These are phyloP conservation scores for Tetrahymena thermophila DNA, from an alignment of 73 alveolate species.

Conservation along the genomic window DNA sequence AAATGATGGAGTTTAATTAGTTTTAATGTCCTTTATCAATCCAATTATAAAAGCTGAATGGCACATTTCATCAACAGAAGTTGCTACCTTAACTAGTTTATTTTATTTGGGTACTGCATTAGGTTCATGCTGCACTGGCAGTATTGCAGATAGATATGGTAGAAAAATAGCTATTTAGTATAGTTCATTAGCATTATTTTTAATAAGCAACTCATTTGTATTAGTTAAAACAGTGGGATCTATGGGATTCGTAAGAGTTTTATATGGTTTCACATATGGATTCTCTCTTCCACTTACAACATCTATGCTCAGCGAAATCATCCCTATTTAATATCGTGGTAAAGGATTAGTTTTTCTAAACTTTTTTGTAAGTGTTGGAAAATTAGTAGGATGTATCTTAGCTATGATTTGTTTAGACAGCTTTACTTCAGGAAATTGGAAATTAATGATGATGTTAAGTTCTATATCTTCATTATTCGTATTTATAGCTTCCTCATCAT, in stretches of 20 bases:
- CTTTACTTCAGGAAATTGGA: slow-evolving; percentile 33
- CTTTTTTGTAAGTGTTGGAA: slow-evolving; percentile 37
- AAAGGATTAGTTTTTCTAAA: slow-evolving; percentile 31
- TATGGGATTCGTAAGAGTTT: slow-evolving; percentile 17
- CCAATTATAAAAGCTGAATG: slow-evolving; percentile 35
- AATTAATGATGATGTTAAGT: slow-evolving; percentile 32
- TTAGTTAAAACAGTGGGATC: neutral
- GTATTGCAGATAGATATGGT: slow-evolving; percentile 3
- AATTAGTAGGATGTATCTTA: slow-evolving; percentile 24
- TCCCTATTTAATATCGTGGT: slow-evolving; percentile 23
- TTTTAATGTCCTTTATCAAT: slow-evolving; percentile 27
- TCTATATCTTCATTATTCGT: slow-evolving; percentile 20
- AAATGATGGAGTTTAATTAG: slow-evolving; percentile 39
- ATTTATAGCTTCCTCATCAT: slow-evolving; percentile 1
- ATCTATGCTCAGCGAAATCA: slow-evolving; percentile 33
- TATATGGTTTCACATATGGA: slow-evolving; percentile 39
- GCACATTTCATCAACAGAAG: slow-evolving; percentile 10
- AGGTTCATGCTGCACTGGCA: neutral
- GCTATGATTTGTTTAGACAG: slow-evolving; percentile 23
- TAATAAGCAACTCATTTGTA: neutral
- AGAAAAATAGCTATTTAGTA: slow-evolving; percentile 11
- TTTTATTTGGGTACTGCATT: slow-evolving; percentile 31
- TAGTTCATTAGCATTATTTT: slow-evolving; percentile 32
- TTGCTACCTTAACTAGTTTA: slow-evolving; percentile 18
- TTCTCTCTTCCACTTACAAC: slow-evolving; percentile 42